A percentile compares a stretch with the other conserved stretches of the same genome.
Evolutionary conservation across 176 grass and related monocot species (phyloP).

Genomic region (Pharus latifolius): DNA sequence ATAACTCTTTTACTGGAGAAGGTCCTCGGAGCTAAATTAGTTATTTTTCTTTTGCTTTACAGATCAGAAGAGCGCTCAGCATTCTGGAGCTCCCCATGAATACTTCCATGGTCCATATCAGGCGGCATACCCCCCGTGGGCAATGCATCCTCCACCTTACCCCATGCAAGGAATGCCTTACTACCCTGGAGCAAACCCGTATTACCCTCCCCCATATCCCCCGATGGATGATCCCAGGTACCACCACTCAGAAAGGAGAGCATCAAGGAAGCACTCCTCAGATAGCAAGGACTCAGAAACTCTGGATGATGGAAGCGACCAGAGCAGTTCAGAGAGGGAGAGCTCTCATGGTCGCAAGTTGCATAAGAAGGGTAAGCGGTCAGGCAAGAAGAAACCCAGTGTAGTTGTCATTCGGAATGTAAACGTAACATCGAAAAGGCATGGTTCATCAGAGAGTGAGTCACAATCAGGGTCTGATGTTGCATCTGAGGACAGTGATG

Average conservation of each 20-base stretch:
- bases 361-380: conserved; percentile 43
- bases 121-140: conserved; percentile 68
- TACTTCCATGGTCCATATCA: conserved; percentile 54
- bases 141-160: conserved; percentile 74
- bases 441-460: conserved; percentile 39
- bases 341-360: conserved; percentile 47
- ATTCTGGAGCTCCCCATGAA: conserved; percentile 37
- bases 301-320: conserved; percentile 39
- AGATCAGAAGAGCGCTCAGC: conserved; percentile 36
- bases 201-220: conserved; percentile 61
- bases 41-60: conserved; percentile 4
- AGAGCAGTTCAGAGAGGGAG: conserved; percentile 41
- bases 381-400: conserved; percentile 61
- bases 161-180: conserved; percentile 78
- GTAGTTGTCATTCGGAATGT: conserved; percentile 73
- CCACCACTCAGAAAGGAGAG: conserved; percentile 26
- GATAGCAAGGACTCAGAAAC: conserved; percentile 41
- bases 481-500: conserved; percentile 38
- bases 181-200: conserved; percentile 57
- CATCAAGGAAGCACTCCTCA: conserved; percentile 39
- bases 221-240: conserved; percentile 45
- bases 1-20: background rate
- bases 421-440: conserved; percentile 75
- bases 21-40: conserved; percentile 1
- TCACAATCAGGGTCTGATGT: conserved; percentile 37